Evolutionary conservation across 1,284 basidiomycete genomes (phyloP), one percentile per base, ranked within the genome.

Genomic region (Stygiomarasmius scandens): DNA sequence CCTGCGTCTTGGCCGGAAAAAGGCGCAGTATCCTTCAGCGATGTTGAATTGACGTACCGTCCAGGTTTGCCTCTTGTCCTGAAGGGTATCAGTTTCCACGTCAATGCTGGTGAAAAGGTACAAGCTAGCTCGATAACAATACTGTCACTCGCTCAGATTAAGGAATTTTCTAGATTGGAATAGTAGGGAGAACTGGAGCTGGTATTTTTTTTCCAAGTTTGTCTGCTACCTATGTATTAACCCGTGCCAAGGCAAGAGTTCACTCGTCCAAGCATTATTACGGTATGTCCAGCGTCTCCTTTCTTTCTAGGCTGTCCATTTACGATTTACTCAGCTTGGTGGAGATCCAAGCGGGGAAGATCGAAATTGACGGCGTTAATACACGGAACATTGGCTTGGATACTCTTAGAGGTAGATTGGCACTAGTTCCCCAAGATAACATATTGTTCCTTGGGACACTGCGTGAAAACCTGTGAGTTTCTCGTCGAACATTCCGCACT

Each of bases 161-260:
- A 10, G 25, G 24, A 12, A 23, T 48, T 19, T n/a, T 19, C n/a
- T 56, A 83, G 82, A 69, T 94, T 58, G 90, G 90, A 8, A 80
- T 93, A 34, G 87, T 92, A 20, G 90, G 90, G 2, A 73, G 88
- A 2, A 91, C 88, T 0, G 88, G 87, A 12, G 86, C 89, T 48
- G 86, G 83, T 70, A 69, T 56, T 14, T 11, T 10, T 12, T 49
- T 38, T 20, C 3, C 11, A 34, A n/a, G 1, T 36, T 22, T 20
- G 41, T 32, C 22, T 41, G 16, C 20, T 2, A 14, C 3, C 24
- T 16, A 34, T 8, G n/a, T 49, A 45, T 54, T 43, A 56, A 54
- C 23, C 23, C 16, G 16, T 25, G 24, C 58, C n/a, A 71, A 64
- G 87, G 92, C 29, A 94, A 95, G 73, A 87, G 84, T 54, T 91